Conservation (phyloP, 1,284 basidiomycete species). For the Pyrrhoderma noxium region DNA sequence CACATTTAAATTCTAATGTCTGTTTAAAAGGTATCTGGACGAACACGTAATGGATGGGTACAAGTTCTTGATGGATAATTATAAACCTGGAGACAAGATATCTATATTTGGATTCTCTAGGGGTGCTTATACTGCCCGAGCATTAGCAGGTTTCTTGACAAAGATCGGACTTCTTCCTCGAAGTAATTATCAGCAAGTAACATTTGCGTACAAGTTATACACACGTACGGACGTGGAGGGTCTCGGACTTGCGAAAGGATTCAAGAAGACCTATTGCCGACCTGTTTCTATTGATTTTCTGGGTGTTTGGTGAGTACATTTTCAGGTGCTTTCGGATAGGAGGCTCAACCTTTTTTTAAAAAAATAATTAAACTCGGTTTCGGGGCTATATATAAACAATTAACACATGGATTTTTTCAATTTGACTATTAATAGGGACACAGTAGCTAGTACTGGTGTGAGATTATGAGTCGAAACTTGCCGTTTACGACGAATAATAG, state of each 20-base stretch:
- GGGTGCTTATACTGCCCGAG: constrained; percentile 71
- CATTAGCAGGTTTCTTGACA: constrained; percentile 57
- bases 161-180: constrained; percentile 56
- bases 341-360: background rate
- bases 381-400: no score
- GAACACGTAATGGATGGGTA: constrained; percentile 61
- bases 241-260: constrained; percentile 41
- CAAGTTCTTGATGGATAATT: constrained; percentile 63
- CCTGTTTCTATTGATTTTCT: constrained; percentile 54
- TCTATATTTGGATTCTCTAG: constrained; percentile 68
- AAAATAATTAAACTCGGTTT: no score
- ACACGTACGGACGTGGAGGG: constrained; percentile 34
- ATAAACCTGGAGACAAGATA: constrained; percentile 48
- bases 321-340: constrained; percentile 2
- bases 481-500: constrained; percentile 57
- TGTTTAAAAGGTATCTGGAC: constrained; percentile 45
- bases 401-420: no score
- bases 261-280: constrained; percentile 60
- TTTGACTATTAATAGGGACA: constrained; percentile 45
- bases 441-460: constrained; percentile 58
- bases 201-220: constrained; percentile 63
- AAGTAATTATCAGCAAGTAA: constrained; percentile 52
- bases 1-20: background rate
- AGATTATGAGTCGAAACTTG: constrained; percentile 43
- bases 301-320: constrained; percentile 51